Percentiles rank a stretch among this genome's conserved stretches.
These are phyloP conservation scores for Sclerotinia glacialis DNA, from an alignment of 2,329 filamentous ascomycete species.

Conservation along the genomic window DNA sequence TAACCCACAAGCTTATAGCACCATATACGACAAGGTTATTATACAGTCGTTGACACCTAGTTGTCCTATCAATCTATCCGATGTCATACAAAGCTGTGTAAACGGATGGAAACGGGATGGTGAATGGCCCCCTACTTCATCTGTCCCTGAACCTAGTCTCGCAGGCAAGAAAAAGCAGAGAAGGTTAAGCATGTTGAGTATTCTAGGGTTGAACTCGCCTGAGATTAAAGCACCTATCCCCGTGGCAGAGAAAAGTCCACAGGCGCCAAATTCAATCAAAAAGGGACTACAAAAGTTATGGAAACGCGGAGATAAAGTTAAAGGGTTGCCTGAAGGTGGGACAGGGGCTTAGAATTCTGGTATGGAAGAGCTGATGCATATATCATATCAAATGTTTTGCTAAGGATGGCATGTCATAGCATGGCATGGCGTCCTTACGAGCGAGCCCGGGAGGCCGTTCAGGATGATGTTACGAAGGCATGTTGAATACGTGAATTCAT, in stretches of 20 bases:
- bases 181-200: slow-evolving; percentile 35
- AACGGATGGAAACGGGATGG: slow-evolving; percentile 90
- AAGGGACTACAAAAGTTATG: slow-evolving; percentile 10
- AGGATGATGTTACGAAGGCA: slow-evolving; percentile 1
- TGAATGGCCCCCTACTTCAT: slow-evolving; percentile 77
- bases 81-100: slow-evolving; percentile 78
- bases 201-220: slow-evolving; percentile 32
- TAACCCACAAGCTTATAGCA: slow-evolving; percentile 67
- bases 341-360: background rate
- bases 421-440: slow-evolving; percentile 3
- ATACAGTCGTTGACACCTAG: slow-evolving; percentile 75
- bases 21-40: slow-evolving; percentile 88
- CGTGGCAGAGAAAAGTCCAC: slow-evolving; percentile 18
- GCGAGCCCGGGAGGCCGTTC: background rate
- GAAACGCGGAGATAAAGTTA: slow-evolving; percentile 16
- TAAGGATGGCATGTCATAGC: background rate
- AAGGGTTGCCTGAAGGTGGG: background rate
- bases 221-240: slow-evolving; percentile 15
- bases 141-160: slow-evolving; percentile 42
- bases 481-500: slow-evolving; percentile 3
- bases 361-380: background rate
- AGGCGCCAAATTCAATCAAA: background rate
- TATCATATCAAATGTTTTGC: background rate
- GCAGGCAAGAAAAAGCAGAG: slow-evolving; percentile 29
- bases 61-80: slow-evolving; percentile 81